Conservation (phyloP, 179 eudicot species). For the Camellia oleifera region DNA sequence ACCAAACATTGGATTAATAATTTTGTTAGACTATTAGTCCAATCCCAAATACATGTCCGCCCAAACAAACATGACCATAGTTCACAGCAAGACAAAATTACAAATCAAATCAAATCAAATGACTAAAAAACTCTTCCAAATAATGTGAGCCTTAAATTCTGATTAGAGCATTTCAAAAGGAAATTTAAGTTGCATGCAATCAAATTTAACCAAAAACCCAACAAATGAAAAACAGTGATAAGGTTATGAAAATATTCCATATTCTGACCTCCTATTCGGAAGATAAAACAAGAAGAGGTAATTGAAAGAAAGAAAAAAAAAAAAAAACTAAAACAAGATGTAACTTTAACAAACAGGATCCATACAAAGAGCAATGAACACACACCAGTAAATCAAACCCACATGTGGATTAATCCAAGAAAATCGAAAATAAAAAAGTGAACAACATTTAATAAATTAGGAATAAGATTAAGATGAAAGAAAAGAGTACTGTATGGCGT, state of each 20-base stretch:
- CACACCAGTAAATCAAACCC: neutral
- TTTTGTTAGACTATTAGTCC: too few species aligned
- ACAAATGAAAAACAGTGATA: neutral
- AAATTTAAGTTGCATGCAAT: neutral
- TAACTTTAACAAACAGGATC: neutral
- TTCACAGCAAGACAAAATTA: neutral
- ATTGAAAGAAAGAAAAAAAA: neutral
- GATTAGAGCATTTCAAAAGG: neutral
- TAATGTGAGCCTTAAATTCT: neutral
- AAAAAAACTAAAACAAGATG: neutral
- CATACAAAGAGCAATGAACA: neutral
- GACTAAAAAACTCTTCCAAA: neutral
- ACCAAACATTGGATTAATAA: too few species aligned
- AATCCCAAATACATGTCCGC: too few species aligned
- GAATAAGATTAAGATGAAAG: neutral
- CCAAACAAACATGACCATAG: too few species aligned
- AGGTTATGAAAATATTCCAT: neutral
- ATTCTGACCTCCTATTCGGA: neutral
- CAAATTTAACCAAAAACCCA: conserved; percentile 2
- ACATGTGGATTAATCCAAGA: neutral
- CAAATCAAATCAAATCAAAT: neutral
- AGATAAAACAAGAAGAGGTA: neutral
- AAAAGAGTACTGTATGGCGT: neutral
- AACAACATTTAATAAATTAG: neutral
- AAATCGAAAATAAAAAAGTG: neutral